phyloP scores from a whole-genome alignment of 169 alveolate genomes.

The Cryptosporidium xiaoi region DNA sequence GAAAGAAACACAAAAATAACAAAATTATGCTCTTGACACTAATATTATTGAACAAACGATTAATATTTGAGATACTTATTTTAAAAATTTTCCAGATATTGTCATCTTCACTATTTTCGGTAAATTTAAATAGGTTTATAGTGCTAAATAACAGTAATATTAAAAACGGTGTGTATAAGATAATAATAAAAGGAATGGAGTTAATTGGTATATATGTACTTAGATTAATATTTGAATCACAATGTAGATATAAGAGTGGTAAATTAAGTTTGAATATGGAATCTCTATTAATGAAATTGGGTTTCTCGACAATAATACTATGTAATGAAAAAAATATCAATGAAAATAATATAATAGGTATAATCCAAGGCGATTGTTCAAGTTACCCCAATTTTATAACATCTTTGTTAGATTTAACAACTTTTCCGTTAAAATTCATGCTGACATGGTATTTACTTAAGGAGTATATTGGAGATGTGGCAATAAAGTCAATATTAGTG shows the following conservation, averaged over 20 bases:
- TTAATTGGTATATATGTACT: conserved; percentile 3
- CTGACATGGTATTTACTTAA: conserved; percentile 43
- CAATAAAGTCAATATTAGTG: conserved; percentile 17
- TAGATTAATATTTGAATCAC: conserved; percentile 41
- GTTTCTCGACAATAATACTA: conserved; percentile 6
- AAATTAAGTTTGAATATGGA: conserved; percentile 19
- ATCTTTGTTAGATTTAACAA: conserved; percentile 14
- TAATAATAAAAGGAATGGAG: not conserved
- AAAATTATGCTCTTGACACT: not conserved
- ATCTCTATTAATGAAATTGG: conserved; percentile 12
- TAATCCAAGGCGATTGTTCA: conserved; percentile 51
- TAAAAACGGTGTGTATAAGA: not conserved
- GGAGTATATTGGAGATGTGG: conserved; percentile 48
- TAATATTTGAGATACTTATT: conserved; percentile 4
- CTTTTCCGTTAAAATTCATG: conserved; percentile 37
- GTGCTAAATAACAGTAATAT: not conserved
- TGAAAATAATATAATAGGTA: conserved; percentile 5
- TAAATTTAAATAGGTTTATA: conserved; percentile 8
- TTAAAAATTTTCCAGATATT: conserved; percentile 23
- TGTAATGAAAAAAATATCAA: not conserved
- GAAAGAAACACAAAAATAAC: not conserved
- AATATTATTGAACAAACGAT: not conserved
- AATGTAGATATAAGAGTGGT: conserved; percentile 31
- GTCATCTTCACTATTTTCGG: conserved; percentile 14
- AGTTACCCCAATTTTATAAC: conserved; percentile 40